Conservation (phyloP, 1,284 basidiomycete genomes). For the Malassezia slooffiae region DNA sequence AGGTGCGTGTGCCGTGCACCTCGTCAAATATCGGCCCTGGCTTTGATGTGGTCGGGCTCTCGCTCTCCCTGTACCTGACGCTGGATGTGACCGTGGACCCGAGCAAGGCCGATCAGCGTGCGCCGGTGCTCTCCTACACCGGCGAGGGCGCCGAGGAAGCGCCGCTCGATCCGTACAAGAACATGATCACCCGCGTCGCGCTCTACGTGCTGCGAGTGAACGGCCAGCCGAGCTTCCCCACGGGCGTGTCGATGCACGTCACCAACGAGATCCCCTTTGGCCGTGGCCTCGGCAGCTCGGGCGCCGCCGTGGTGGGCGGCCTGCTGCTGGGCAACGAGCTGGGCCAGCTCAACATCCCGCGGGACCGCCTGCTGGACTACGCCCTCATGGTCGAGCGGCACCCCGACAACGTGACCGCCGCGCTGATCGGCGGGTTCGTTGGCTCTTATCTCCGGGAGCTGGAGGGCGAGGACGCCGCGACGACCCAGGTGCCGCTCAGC, state of each 20-base stretch:
- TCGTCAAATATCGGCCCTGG: constrained; percentile 98
- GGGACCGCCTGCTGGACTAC: constrained; percentile 74
- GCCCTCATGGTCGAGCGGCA: constrained; percentile 99
- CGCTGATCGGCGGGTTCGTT: constrained; percentile 93
- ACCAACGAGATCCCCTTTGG: constrained; percentile 96
- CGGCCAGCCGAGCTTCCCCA: constrained; percentile 62
- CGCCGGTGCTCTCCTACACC: constrained; percentile 63
- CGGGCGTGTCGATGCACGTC: constrained; percentile 55
- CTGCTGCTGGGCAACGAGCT: constrained; percentile 77
- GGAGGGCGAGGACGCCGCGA: constrained; percentile 51
- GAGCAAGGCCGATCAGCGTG: constrained; percentile 5
- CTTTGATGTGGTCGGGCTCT: constrained; percentile 95
- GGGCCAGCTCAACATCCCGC: constrained; percentile 61
- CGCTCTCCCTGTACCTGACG: constrained; percentile 75
- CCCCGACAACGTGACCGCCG: constrained; percentile 97
- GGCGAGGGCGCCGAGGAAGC: constrained; percentile 84
- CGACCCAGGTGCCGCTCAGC: constrained; percentile 78
- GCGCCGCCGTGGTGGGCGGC: constrained; percentile 93
- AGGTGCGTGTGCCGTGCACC: constrained; percentile 79
- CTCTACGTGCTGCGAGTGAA: constrained; percentile 91
- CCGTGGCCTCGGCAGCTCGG: constrained; percentile 88
- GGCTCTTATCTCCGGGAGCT: constrained; percentile 90
- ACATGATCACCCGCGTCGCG: constrained; percentile 92
- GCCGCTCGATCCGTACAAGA: constrained; percentile 88
- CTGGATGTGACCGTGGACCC: constrained; percentile 56